Percentiles rank a stretch among this genome's conserved stretches.
These are phyloP conservation scores for Fomitiporia mediterranea DNA, from an alignment of 1,284 basidiomycete genomes.

Conservation along the genomic window DNA sequence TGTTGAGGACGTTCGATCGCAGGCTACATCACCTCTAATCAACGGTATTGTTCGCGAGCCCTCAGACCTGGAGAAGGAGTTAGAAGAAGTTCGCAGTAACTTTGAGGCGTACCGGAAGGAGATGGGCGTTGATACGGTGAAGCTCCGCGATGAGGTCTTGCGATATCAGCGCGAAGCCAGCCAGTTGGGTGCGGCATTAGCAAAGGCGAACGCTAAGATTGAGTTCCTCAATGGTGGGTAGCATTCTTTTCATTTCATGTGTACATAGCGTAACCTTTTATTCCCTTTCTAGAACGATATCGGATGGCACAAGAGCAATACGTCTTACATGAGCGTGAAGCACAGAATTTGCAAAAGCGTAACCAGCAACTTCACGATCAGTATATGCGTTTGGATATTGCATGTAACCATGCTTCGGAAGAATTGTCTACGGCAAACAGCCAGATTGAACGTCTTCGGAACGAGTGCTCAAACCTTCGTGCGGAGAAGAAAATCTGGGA, in stretches of 20 bases:
- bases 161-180: conserved; percentile 65
- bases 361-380: conserved; percentile 68
- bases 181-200: conserved; percentile 60
- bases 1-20: conserved; percentile 18
- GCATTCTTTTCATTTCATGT: conserved; percentile 4
- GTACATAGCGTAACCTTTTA: not conserved
- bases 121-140: conserved; percentile 68
- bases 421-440: conserved; percentile 56
- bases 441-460: conserved; percentile 69
- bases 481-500: conserved; percentile 93
- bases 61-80: conserved; percentile 43
- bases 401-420: conserved; percentile 57
- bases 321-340: conserved; percentile 48
- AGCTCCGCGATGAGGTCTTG: conserved; percentile 64
- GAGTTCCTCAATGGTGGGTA: conserved; percentile 66
- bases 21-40: conserved; percentile 21
- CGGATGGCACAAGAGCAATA: conserved; percentile 62
- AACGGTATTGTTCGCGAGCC: conserved; percentile 33
- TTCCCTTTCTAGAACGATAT: conserved; percentile 49
- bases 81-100: conserved; percentile 68
- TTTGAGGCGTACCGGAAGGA: conserved; percentile 79
- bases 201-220: conserved; percentile 77
- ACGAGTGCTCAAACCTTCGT: conserved; percentile 79
- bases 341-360: conserved; percentile 57
- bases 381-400: conserved; percentile 61